phyloP scores from a whole-genome alignment of 2,329 filamentous ascomycete species.

The Claviceps humidiphila region DNA sequence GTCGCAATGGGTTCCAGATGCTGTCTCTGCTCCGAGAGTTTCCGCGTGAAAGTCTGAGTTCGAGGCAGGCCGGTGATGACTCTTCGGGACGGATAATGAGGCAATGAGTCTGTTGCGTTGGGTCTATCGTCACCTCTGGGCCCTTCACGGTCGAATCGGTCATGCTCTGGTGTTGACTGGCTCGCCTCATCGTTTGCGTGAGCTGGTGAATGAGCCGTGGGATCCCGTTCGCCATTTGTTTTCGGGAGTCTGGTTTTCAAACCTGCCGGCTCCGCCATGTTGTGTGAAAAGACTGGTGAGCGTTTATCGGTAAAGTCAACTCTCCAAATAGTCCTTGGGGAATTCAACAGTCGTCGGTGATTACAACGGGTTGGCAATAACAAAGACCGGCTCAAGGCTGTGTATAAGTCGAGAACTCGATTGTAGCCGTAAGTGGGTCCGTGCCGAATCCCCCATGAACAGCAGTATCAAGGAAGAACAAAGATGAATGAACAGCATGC shows the following conservation, averaged over 20 bases:
- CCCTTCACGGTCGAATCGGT: background rate
- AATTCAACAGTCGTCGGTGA: too few species aligned
- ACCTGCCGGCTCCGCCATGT: slow-evolving; percentile 20
- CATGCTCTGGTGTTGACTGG: slow-evolving; percentile 6
- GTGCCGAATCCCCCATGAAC: background rate
- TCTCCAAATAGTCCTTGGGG: too few species aligned
- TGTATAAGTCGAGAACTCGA: background rate
- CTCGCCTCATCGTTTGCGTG: slow-evolving; percentile 9
- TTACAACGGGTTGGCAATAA: too few species aligned
- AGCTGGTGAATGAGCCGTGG: slow-evolving; percentile 18
- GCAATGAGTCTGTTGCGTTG: background rate
- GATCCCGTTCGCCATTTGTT: slow-evolving; percentile 13
- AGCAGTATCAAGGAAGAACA: background rate
- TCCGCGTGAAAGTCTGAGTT: slow-evolving; percentile 66
- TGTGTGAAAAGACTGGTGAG: slow-evolving; percentile 6
- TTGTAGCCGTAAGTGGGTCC: slow-evolving; percentile 5
- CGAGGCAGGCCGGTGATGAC: slow-evolving; percentile 71
- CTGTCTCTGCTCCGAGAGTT: slow-evolving; percentile 67
- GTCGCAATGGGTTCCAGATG: slow-evolving; percentile 54
- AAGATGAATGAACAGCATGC: background rate
- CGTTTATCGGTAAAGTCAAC: background rate
- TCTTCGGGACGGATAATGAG: slow-evolving; percentile 26
- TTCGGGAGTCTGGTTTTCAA: slow-evolving; percentile 16
- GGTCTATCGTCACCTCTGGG: background rate
- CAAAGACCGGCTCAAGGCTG: too few species aligned